Percentiles rank a stretch among this genome's conserved stretches.
Conservation (phyloP, 75 land plant genomes). For the Pinus albicaulis region DNA sequence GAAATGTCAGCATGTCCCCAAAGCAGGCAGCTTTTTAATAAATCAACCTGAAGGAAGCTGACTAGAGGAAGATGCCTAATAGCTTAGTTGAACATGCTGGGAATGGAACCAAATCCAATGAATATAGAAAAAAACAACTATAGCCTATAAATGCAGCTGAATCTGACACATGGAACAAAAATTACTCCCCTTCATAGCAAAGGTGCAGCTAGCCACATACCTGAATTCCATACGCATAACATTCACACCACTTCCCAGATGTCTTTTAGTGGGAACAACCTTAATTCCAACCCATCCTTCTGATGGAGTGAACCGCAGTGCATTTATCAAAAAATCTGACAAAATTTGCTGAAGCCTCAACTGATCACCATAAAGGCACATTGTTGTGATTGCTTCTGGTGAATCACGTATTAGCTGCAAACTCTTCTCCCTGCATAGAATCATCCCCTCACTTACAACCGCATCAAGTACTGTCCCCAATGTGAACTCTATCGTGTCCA, state of each 20-base stretch:
- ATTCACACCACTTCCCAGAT: conserved; percentile 47
- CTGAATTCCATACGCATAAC: conserved; percentile 68
- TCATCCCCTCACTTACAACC: conserved; percentile 57
- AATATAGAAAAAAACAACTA: no score
- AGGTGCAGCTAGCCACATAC: conserved; percentile 16
- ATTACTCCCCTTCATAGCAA: no score
- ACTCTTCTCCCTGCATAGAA: conserved; percentile 34
- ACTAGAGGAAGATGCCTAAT: no score
- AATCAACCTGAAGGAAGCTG: no score
- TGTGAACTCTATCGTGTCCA: conserved; percentile 52
- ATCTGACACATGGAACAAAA: no score
- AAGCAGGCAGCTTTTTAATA: no score
- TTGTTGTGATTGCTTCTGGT: conserved; percentile 40
- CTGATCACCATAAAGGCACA: conserved; percentile 65
- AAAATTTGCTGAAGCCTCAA: conserved; percentile 79
- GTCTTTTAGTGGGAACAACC: conserved; percentile 37
- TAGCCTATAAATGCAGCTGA: no score
- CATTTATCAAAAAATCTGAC: conserved; percentile 52
- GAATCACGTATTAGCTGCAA: conserved; percentile 50
- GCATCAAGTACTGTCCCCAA: conserved; percentile 55
- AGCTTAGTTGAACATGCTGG: no score
- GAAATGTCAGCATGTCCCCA: no score
- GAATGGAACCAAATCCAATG: no score
- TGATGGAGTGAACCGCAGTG: conserved; percentile 39
- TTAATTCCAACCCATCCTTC: conserved; percentile 41